Evolutionary conservation across 257 asterid species (phyloP), one percentile per base, ranked within the genome.

Genomic region (Nicotiana benthamiana): DNA sequence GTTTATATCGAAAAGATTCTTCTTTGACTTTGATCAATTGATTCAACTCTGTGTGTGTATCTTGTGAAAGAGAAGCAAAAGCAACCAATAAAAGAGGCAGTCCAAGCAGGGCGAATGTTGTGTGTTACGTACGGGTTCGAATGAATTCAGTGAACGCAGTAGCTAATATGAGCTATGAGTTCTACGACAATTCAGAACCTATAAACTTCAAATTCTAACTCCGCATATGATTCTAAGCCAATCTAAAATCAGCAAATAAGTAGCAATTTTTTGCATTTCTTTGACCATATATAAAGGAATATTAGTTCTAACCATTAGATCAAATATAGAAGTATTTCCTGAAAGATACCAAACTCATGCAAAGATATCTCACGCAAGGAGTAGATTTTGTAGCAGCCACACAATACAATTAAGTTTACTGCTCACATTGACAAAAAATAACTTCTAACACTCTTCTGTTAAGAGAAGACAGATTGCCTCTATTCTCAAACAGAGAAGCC

Each of bases 401-500:
- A 36, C 2, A 34, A 36, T 48, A 75, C 79, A 46, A 2, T 17
- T 17, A 20, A 54, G 8, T 10, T 62, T 10, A 26, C 36, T 4
- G n/a, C 36, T 54, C 67, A 54, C 51, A 18, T 76, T 17, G 46
- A 30, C 66, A 76, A n/a, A 32, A 30, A 3, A 9, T 4, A 0
- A 30, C 10, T 62, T 54, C 9, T 28, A 18, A 76, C 51, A 76
- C 80, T 54, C 67, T 56, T 76, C 67, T 54, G 52, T 76, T 56
- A 30, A 24, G 67, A 6, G 67, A 54, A 32, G 67, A 8, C 24
- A 13, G 80, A 75, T 75, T 75, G 51, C 32, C 24, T 28, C 80
- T 43, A 76, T 28, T 27, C 80, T 54, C 67, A 56, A 62, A 53
- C 36, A 78, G 75, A 79, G 62, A 79, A 62, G 62, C 63, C 82